Percentiles rank a stretch among this genome's conserved stretches.
Conservation (phyloP, 345 rosid genomes). For the Jatropha curcas region DNA sequence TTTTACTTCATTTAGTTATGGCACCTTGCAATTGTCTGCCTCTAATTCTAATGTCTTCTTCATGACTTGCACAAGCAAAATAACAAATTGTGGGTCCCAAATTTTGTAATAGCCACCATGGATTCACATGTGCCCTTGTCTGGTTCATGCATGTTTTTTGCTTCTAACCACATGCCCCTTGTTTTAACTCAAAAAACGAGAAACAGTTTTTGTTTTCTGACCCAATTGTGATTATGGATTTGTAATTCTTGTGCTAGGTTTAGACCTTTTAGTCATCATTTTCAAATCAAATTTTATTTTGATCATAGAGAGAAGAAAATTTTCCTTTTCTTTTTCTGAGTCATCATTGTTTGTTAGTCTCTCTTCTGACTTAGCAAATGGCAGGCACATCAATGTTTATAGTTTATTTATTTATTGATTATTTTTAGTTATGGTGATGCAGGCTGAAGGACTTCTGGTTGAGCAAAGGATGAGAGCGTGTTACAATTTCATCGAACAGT, state of each 20-base stretch:
- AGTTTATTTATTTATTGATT: too few relatives aligned
- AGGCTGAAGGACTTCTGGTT: conserved; percentile 74
- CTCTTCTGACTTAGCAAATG: too few relatives aligned
- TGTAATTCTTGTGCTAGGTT: neutral
- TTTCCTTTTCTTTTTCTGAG: too few relatives aligned
- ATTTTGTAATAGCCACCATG: neutral
- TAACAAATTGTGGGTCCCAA: neutral
- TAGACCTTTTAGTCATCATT: too few relatives aligned
- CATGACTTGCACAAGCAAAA: neutral
- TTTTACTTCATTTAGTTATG: neutral
- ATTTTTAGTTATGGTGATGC: conserved; percentile 14
- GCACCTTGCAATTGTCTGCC: neutral
- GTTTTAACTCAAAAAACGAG: too few relatives aligned
- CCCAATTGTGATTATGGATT: neutral
- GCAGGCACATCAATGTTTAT: too few relatives aligned
- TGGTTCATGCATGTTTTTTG: neutral
- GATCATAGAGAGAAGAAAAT: too few relatives aligned
- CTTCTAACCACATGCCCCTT: neutral
- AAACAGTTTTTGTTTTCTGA: neutral
- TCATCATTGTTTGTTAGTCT: too few relatives aligned
- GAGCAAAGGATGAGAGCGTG: conserved; percentile 62
- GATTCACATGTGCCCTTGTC: neutral
- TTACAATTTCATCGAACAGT: conserved; percentile 59
- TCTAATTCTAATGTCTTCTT: neutral
- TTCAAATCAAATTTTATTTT: too few relatives aligned